Base-by-base conservation (phyloP, 495 filamentous ascomycete genomes). In the Daldinia caldariorum region DNA sequence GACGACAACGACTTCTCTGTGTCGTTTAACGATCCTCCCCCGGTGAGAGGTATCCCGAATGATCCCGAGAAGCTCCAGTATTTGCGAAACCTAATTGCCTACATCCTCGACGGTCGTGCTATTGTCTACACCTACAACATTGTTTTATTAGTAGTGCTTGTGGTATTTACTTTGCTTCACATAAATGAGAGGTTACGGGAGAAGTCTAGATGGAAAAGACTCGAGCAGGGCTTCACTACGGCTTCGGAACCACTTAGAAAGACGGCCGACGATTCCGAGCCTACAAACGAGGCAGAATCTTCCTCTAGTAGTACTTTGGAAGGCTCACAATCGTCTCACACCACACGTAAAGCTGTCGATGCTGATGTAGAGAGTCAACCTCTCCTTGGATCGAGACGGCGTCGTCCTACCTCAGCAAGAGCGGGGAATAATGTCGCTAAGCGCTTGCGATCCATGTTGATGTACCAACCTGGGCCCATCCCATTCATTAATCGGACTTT, bases 381-480 rank as follows among this genome's bases (percentile, higher is more conserved):
- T 50, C 69, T 78, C 18, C 66, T 71, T 13, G 61, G 69, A 51
- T 55, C 35, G 12, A 51, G 45, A 22, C 67, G 41, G 49, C 71
- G 43, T 13, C 41, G 60, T 43, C 18, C 63, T n/a, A n/a, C 63
- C 45, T 35, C 37, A 20, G 45, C 29, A 6, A 50, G 50, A 32
- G 58, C 41, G 13, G 18, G 56, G 29, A 50, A 18, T 49, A 39
- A 38, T 16, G 51, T 57, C 22, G 20, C 59, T 34, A 67, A 62
- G 45, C 32, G 45, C 12, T 12, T 81, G 35, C 67, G 67, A 12
- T 74, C 74, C 34, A 79, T 79, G 61, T 72, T 87, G 37, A 78
- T 80, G 60, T 84, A 86, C 56, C 88, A 89, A 69, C 87, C 87
- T 16, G 74, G 61, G 18, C 83, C 84, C 1, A 77, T 89, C 8